Base-by-base conservation (phyloP, 1,284 basidiomycete genomes). In the Leccinum subfulvum region DNA sequence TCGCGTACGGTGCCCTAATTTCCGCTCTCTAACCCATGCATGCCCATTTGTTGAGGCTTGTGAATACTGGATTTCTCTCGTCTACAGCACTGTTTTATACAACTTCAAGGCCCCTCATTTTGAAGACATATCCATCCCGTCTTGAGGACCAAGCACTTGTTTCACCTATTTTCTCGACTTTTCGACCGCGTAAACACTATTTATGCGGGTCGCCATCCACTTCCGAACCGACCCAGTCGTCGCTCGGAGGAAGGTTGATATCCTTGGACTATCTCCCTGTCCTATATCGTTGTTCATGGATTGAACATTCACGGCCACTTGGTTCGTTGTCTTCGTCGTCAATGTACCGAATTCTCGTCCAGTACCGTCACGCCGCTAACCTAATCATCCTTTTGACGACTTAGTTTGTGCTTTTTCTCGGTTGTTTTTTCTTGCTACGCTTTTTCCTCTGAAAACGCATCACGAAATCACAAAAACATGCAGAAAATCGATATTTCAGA, bases 111-210 rank as follows among this genome's bases (percentile, higher is more conserved):
- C 74, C 74, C 76, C 75, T 75, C 75, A 66, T 68, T 72, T 77
- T 75, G 73, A 79, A 77, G 84, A 85, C 84, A 82, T 86, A 85
- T 86, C 81, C 84, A 84, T 85, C 82, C 83, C 79, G 84, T 86
- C 83, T 76, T 64, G 67, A 66, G 73, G 76, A 72, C 70, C 71
- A 66, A 69, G 56, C 65, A 66, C 66, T 67, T 75, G 59, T 74
- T 67, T 64, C 63, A 66, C 69, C 69, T 14, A 67, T 72, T 68
- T 71, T 23, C 8, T 21, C 71, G 69, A 73, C 70, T 74, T 75
- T 66, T 76, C 65, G 65, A 60, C 66, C 67, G 65, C 73, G 73
- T 76, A 72, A 75, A 67, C 59, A 28, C 56, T 75, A 76, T 75
- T 72, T 75, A 75, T 77, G 74, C 71, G 51, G 63, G 61, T 70